Base-by-base conservation (phyloP, 768 basidiomycete genomes). In the Trametes cingulata region DNA sequence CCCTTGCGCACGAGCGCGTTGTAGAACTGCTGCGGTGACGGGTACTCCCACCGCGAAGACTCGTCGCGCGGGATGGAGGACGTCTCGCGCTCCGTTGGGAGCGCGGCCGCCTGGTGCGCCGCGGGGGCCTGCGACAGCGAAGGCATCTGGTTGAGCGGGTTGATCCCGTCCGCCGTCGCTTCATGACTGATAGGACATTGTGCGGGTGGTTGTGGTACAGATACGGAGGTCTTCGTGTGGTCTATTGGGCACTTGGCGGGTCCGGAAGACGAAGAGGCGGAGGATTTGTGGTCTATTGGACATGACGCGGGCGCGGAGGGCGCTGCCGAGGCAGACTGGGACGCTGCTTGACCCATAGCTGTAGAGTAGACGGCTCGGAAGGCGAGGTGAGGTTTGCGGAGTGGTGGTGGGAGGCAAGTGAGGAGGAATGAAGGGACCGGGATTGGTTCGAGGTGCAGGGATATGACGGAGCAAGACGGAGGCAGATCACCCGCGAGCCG, bases 11-110 rank as follows among this genome's bases (percentile, higher is more conserved):
- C 93, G 14, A 99, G 81, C 0, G 96, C 96, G 73, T 98, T 98
- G 74, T 98, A 95, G 71, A 98, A 98, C 72, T 98, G 95, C 74
- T 98, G 96, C 10, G 95, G 93, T 2, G 90, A 93, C 2, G 96
- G 96, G 74, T 98, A 98, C 71, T 97, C 95, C 96, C 96, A 98
- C 46, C 78, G 82, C 12, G 69, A 72, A 1, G 73, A 70, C 3
- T 68, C 66, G 56, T 85, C 77, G 50, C 95, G 86, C 6, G 93
- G 94, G 69, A 99, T 99, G 2, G 93, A 88, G 0, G 94, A 96
- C 50, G 81, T 79, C 6, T 82, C 86, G 63, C 96, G 85, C 17
- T 85, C 78, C 0, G 85, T 88, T 3, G 95, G 90, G 19, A 98
- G 81, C 39, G 78, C 75, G 1, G 78, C 62, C 2, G 74, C 71